Conservation (phyloP, 352 stramenopile genomes). For the Phytopythium mirpurense region DNA sequence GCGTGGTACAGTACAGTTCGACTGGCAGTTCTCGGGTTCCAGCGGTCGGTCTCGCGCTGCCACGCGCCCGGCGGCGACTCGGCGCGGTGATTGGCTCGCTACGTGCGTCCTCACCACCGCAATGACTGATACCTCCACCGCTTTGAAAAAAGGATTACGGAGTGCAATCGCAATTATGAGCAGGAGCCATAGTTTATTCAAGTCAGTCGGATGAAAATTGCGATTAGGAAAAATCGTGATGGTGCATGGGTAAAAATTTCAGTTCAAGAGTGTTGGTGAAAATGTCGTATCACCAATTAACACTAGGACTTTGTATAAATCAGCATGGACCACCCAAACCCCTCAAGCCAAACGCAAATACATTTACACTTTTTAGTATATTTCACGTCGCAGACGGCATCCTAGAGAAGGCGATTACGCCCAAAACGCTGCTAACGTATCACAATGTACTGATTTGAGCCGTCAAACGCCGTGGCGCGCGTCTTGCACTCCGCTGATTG, state of each 20-base stretch:
- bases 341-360: no score
- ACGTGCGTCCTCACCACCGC: constrained; percentile 1
- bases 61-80: neutral
- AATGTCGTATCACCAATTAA: neutral
- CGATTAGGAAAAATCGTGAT: neutral
- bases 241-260: neutral
- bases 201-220: neutral
- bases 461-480: no score
- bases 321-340: no score
- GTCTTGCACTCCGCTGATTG: neutral
- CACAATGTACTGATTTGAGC: no score
- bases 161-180: no score
- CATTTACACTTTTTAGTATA: no score
- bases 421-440: no score
- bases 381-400: no score
- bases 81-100: neutral
- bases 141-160: no score
- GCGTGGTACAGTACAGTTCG: neutral
- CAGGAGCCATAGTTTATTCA: neutral
- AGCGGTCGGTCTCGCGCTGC: neutral
- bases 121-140: no score
- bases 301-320: neutral
- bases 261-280: neutral
- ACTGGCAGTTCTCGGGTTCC: neutral
- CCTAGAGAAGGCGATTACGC: no score